Conservation (phyloP, 352 stramenopile species). For the Phytopythium oedochilum region DNA sequence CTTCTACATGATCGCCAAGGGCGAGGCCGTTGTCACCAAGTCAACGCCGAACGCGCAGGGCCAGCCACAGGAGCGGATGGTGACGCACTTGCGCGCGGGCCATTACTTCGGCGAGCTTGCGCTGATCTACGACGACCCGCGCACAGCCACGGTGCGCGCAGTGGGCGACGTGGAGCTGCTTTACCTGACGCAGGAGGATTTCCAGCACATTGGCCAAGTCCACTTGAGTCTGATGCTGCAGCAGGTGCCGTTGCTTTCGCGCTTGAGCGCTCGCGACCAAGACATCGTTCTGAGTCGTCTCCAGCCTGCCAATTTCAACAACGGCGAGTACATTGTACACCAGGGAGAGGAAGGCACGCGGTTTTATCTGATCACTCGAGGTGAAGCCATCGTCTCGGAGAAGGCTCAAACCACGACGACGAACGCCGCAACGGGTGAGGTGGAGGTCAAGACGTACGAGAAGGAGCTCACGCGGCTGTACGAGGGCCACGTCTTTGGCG, state of each 20-base stretch:
- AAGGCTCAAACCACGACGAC: conserved; percentile 26
- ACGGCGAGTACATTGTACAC: conserved; percentile 88
- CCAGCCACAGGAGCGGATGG: conserved; percentile 72
- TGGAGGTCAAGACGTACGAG: conserved; percentile 43
- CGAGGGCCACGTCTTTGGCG: conserved; percentile 85
- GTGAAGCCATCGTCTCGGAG: conserved; percentile 80
- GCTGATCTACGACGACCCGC: conserved; percentile 90
- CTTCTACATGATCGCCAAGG: conserved; percentile 91
- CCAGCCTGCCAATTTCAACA: conserved; percentile 75
- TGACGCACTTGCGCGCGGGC: conserved; percentile 86
- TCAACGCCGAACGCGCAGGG: conserved; percentile 26
- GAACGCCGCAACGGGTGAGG: conserved; percentile 3
- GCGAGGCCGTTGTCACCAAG: conserved; percentile 84
- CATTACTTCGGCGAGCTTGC: conserved; percentile 93
- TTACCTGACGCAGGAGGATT: conserved; percentile 85
- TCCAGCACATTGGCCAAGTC: conserved; percentile 83
- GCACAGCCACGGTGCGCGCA: conserved; percentile 73
- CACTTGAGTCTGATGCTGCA: conserved; percentile 87
- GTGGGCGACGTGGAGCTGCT: conserved; percentile 77
- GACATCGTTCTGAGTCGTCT: conserved; percentile 81
- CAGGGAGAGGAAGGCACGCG: conserved; percentile 84
- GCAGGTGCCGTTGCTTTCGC: conserved; percentile 74
- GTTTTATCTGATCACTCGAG: conserved; percentile 90
- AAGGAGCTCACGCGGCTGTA: conserved; percentile 82
- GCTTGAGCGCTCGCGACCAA: conserved; percentile 66